Evolutionary conservation across 805 yeast genomes (phyloP).

Genomic region (Ogataea nakhonphanomensis): DNA sequence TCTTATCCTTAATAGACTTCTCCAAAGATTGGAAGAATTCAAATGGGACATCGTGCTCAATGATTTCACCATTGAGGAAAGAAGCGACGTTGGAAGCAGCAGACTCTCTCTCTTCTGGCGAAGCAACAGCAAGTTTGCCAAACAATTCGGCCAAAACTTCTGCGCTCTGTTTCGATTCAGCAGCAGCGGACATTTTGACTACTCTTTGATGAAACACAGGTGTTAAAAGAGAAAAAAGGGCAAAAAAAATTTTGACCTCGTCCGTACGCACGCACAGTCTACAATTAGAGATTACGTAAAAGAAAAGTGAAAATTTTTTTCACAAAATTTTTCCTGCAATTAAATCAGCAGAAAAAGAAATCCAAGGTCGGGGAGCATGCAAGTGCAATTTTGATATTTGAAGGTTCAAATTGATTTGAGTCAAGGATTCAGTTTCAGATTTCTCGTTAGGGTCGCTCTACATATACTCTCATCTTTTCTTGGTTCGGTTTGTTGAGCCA

Average conservation of each 20-base stretch:
- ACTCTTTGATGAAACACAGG: conserved; percentile 12
- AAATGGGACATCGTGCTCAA: conserved; percentile 97
- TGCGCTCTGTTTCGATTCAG: conserved; percentile 59
- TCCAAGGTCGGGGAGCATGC: background rate
- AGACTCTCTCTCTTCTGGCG: conserved; percentile 74
- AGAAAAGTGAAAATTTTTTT: conserved; percentile 13
- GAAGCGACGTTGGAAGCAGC: conserved; percentile 89
- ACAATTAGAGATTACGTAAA: conserved; percentile 8
- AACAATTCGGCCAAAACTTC: conserved; percentile 92
- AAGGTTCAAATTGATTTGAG: background rate
- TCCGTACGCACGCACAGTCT: conserved; percentile 13
- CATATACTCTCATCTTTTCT: too few species aligned
- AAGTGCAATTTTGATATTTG: background rate
- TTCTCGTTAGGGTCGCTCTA: background rate
- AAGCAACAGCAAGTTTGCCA: conserved; percentile 86
- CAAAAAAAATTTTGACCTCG: conserved; percentile 10
- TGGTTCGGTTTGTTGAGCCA: background rate
- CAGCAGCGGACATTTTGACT: conserved; percentile 34
- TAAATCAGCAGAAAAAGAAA: conserved; percentile 5
- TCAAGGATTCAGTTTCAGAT: background rate
- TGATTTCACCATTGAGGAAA: conserved; percentile 93
- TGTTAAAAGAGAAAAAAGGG: conserved; percentile 10
- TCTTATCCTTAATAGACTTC: conserved; percentile 77
- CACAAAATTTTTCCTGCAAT: conserved; percentile 1
- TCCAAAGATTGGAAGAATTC: conserved; percentile 77